phyloP scores from a whole-genome alignment of 768 basidiomycete genomes.

The Phanerodontia chrysosporium region DNA sequence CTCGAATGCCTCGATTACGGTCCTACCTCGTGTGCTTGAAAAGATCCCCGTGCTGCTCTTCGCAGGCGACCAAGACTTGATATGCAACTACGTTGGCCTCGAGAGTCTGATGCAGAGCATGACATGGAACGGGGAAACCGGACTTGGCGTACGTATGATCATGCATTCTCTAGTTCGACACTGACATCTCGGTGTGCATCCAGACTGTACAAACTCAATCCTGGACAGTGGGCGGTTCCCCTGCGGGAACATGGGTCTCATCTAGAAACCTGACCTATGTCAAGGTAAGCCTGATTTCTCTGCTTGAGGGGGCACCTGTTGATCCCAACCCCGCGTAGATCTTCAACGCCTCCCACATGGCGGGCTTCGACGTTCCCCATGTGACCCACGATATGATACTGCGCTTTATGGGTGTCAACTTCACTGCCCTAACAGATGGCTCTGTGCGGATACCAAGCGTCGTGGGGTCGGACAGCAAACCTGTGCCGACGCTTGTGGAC shows the following conservation, averaged over 20 bases:
- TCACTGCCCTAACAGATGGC: slow-evolving; percentile 73
- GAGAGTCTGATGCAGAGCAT: slow-evolving; percentile 81
- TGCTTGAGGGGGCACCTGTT: not conserved
- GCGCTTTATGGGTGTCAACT: slow-evolving; percentile 93
- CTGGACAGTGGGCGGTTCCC: slow-evolving; percentile 70
- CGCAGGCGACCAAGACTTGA: slow-evolving; percentile 92
- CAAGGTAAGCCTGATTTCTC: slow-evolving; percentile 48
- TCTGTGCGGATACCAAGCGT: slow-evolving; percentile 78
- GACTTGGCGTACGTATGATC: slow-evolving; percentile 68
- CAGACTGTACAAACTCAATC: slow-evolving; percentile 66
- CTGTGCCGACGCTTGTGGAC: slow-evolving; percentile 48
- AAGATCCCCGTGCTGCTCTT: slow-evolving; percentile 86
- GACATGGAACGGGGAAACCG: slow-evolving; percentile 81
- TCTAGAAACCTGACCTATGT: slow-evolving; percentile 90
- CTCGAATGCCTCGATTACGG: slow-evolving; percentile 65
- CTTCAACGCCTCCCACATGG: slow-evolving; percentile 96
- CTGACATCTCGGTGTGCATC: not conserved
- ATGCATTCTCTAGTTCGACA: not conserved
- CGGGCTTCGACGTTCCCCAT: slow-evolving; percentile 79
- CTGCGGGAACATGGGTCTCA: slow-evolving; percentile 89
- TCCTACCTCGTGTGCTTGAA: slow-evolving; percentile 76
- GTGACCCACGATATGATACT: slow-evolving; percentile 97
- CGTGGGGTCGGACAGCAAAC: slow-evolving; percentile 71
- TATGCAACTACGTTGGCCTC: slow-evolving; percentile 93
- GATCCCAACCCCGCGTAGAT: slow-evolving; percentile 53